Evolutionary conservation across 1,139 yeast genomes (phyloP).

Genomic region (Pichia sp.): DNA sequence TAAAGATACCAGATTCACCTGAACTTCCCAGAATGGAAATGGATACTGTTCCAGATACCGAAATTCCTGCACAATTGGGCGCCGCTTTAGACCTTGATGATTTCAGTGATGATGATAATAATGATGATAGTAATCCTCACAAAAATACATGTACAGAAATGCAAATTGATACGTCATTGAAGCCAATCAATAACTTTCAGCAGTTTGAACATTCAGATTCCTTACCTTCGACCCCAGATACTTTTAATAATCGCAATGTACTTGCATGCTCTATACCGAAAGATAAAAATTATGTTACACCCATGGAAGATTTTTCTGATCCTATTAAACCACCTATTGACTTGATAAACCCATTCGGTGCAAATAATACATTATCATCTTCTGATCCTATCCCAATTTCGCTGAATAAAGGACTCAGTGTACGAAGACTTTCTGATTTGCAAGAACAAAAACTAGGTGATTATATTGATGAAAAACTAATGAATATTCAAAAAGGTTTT

Average conservation of each 20-base stretch:
- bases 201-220: constrained; percentile 12
- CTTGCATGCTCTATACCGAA: constrained; percentile 5
- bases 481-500: constrained; percentile 55
- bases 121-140: constrained; percentile 3
- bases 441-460: constrained; percentile 60
- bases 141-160: background rate
- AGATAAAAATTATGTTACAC: constrained; percentile 12
- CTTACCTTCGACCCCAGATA: constrained; percentile 7
- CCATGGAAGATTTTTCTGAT: constrained; percentile 17
- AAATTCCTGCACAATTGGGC: constrained; percentile 9
- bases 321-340: constrained; percentile 6
- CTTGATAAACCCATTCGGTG: constrained; percentile 29
- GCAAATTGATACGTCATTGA: too few relatives aligned
- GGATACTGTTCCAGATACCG: constrained; percentile 1
- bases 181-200: constrained; percentile 4
- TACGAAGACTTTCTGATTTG: constrained; percentile 29
- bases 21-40: constrained; percentile 4
- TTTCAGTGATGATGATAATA: constrained; percentile 1
- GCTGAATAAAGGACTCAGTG: background rate
- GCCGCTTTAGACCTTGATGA: constrained; percentile 12
- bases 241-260: background rate
- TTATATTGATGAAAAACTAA: constrained; percentile 53
- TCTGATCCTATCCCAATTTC: constrained; percentile 19
- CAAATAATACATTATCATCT: constrained; percentile 18
- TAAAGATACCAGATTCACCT: constrained; percentile 10